Percentiles rank a stretch among this genome's conserved stretches.
Conservation (phyloP, 257 asterid species). For the Gentiana straminea region DNA sequence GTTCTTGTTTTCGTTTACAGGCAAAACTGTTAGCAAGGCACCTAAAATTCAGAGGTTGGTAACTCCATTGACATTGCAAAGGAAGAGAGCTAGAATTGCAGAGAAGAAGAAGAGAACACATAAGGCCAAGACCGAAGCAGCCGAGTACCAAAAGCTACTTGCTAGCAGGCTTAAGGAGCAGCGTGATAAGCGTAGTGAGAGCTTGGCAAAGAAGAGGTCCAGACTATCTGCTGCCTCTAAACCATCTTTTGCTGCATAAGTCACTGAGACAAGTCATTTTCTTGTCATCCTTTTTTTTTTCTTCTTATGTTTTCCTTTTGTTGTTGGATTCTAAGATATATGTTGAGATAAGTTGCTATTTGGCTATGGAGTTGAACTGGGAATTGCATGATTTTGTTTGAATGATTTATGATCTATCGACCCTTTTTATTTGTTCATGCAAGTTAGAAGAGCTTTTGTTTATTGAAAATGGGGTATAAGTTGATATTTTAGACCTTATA, state of each 20-base stretch:
- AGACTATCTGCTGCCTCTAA: slow-evolving; percentile 47
- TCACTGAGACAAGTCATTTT: neutral
- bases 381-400: too few species aligned
- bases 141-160: slow-evolving; percentile 61
- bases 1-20: slow-evolving; percentile 14
- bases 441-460: too few species aligned
- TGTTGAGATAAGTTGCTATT: neutral
- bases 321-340: slow-evolving; percentile 2
- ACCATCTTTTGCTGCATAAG: slow-evolving; percentile 29
- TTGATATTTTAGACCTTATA: too few species aligned
- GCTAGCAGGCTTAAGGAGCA: slow-evolving; percentile 64
- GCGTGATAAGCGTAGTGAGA: slow-evolving; percentile 56
- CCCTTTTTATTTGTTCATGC: too few species aligned
- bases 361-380: too few species aligned
- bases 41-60: slow-evolving; percentile 69
- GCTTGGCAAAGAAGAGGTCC: slow-evolving; percentile 65
- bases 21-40: slow-evolving; percentile 59
- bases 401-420: too few species aligned
- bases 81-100: slow-evolving; percentile 58
- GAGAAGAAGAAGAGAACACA: slow-evolving; percentile 62
- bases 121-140: slow-evolving; percentile 64
- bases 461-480: too few species aligned
- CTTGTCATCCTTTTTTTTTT: neutral
- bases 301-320: neutral
- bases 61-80: slow-evolving; percentile 65